Evolutionary conservation across 345 rosid genomes (phyloP).

Genomic region (Euphorbia lathyris): DNA sequence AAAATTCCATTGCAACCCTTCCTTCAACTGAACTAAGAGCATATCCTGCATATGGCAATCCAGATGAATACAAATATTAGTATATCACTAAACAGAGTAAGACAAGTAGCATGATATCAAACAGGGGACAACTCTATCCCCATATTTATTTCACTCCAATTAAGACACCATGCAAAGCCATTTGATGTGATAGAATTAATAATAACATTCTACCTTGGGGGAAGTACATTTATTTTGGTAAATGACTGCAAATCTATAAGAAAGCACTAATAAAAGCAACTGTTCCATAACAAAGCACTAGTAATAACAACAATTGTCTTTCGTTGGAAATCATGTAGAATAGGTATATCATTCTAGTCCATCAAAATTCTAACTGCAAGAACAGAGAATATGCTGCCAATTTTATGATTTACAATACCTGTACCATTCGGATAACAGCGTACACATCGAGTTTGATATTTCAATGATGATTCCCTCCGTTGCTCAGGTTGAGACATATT

Average conservation of each 20-base stretch:
- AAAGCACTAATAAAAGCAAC: too few species aligned
- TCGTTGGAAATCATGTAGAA: not conserved
- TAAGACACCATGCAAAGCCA: not conserved
- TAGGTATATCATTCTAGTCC: not conserved
- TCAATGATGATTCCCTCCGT: constrained; percentile 87
- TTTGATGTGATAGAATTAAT: not conserved
- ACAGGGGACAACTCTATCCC: not conserved
- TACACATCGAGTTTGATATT: constrained; percentile 93
- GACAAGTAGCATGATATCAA: not conserved
- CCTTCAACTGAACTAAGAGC: constrained; percentile 98
- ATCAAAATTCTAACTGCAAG: not conserved
- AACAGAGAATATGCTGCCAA: not conserved
- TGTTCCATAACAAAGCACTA: not conserved
- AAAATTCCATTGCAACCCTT: constrained; percentile 96
- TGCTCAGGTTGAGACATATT: constrained; percentile 99
- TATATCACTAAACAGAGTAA: not conserved
- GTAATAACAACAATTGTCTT: not conserved
- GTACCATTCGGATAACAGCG: constrained; percentile 96
- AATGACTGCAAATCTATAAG: not conserved
- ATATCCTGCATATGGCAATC: constrained; percentile 61
- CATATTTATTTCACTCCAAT: not conserved
- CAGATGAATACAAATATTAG: constrained; percentile 15
- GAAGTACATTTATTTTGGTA: not conserved
- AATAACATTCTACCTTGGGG: not conserved
- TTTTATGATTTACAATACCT: constrained; percentile 34